phyloP scores from a whole-genome alignment of 345 rosid species.

The Schrenkiella parvula region DNA sequence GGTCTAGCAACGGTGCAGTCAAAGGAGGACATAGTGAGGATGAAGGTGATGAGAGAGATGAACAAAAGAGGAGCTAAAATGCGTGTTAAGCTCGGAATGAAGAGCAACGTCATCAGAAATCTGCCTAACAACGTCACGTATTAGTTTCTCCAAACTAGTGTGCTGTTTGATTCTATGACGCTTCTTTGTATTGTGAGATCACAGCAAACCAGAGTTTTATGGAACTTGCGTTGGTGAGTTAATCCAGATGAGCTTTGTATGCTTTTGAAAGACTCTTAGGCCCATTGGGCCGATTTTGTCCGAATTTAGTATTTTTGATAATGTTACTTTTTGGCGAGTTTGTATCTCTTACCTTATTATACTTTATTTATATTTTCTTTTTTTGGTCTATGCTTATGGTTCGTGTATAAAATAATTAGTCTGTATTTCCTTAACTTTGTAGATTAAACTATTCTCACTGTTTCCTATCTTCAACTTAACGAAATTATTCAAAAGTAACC shows the following conservation, averaged over 20 bases:
- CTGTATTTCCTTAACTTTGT: too few species aligned
- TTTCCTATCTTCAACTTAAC: too few species aligned
- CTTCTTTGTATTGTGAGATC: background rate
- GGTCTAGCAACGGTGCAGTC: slow-evolving; percentile 85
- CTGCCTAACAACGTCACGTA: slow-evolving; percentile 75
- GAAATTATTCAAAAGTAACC: too few species aligned
- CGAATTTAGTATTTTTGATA: background rate
- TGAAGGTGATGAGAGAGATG: slow-evolving; percentile 84
- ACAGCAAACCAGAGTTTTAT: background rate
- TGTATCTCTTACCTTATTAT: background rate
- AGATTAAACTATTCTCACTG: too few species aligned
- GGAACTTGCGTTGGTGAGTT: background rate
- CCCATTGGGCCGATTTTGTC: background rate
- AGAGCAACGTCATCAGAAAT: slow-evolving; percentile 74
- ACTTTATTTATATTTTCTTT: background rate
- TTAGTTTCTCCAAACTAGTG: slow-evolving; percentile 27
- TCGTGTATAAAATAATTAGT: too few species aligned
- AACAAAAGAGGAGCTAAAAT: slow-evolving; percentile 55
- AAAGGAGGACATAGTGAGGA: slow-evolving; percentile 69
- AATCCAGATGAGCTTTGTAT: background rate
- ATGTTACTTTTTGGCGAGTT: background rate
- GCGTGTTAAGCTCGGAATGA: slow-evolving; percentile 71
- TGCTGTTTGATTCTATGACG: background rate
- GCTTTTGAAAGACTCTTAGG: background rate
- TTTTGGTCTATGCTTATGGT: too few species aligned